phyloP scores from a whole-genome alignment of 208 protist species.

The Leishmania major region DNA sequence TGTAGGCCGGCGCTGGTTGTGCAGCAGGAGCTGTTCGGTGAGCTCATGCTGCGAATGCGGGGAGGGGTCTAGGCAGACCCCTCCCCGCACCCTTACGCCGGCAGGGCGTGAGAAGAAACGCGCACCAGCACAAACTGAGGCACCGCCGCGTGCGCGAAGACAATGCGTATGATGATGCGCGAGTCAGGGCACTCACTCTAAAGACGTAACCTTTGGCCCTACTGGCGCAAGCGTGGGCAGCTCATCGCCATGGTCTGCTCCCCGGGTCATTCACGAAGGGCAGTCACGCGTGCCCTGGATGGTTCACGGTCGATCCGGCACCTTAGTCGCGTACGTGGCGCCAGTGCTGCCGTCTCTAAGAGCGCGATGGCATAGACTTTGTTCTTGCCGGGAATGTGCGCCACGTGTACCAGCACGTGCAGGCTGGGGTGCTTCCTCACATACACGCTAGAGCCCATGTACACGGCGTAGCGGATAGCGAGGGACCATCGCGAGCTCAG shows the following conservation, averaged over 20 bases:
- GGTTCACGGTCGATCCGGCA: conserved; percentile 50
- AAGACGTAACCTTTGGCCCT: neutral
- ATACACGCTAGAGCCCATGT: conserved; percentile 79
- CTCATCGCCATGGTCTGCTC: neutral
- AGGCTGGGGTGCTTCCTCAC: conserved; percentile 6
- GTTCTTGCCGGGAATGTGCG: conserved; percentile 45
- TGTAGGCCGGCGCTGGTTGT: neutral
- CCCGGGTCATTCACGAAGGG: neutral
- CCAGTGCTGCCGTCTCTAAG: conserved; percentile 52
- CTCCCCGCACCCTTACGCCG: conserved; percentile 77
- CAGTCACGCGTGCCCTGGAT: conserved; percentile 47
- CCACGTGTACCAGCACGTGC: conserved; percentile 42
- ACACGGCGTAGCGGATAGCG: conserved; percentile 70
- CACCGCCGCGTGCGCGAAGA: neutral
- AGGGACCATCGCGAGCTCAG: conserved; percentile 52
- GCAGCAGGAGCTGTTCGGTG: conserved; percentile 21
- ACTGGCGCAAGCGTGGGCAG: neutral
- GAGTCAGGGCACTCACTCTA: neutral
- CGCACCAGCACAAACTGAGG: conserved; percentile 31
- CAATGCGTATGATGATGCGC: neutral
- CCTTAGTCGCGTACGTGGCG: conserved; percentile 57
- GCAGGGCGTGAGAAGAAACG: conserved; percentile 57
- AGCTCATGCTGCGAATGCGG: conserved; percentile 33
- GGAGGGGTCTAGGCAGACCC: conserved; percentile 38
- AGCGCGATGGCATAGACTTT: conserved; percentile 38